These are phyloP conservation scores for Hymenoscyphus repandus DNA, from an alignment of 2,329 filamentous ascomycete species.

Conservation along the genomic window DNA sequence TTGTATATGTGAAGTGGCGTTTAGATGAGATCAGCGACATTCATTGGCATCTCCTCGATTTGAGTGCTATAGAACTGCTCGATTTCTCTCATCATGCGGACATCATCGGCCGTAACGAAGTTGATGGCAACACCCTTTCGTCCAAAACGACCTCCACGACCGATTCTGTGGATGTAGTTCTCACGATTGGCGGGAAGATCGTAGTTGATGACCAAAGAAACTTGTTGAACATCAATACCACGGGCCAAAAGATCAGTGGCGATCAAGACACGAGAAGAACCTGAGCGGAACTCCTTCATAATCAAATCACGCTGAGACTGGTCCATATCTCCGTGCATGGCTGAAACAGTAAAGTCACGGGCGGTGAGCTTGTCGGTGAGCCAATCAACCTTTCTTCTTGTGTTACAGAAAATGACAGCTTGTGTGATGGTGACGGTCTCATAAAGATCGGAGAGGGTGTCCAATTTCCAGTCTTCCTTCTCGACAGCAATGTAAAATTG, in stretches of 20 bases:
- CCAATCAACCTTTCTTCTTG: constrained; percentile 98
- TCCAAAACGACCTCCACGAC: constrained; percentile 89
- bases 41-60: constrained; percentile 99
- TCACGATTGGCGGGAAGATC: constrained; percentile 97
- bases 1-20: constrained; percentile 12
- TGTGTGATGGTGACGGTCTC: constrained; percentile 98
- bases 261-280: constrained; percentile 92
- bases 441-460: constrained; percentile 97
- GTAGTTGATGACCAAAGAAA: constrained; percentile 98
- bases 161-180: constrained; percentile 99
- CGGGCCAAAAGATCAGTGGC: constrained; percentile 97
- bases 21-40: constrained; percentile 73
- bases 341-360: constrained; percentile 96
- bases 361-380: constrained; percentile 99
- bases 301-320: constrained; percentile 98
- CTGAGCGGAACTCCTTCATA: constrained; percentile 98
- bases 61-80: constrained; percentile 99
- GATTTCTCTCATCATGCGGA: constrained; percentile 99
- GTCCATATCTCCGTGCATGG: constrained; percentile 99
- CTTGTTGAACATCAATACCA: constrained; percentile 98
- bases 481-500: constrained; percentile 99
- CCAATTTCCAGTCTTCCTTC: constrained; percentile 99
- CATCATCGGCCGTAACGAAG: constrained; percentile 98
- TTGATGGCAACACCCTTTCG: constrained; percentile 99
- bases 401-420: constrained; percentile 99